A percentile compares a stretch with the other conserved stretches of the same genome.
These are phyloP conservation scores for Asparagopsis taxiformis DNA, from an alignment of 31 red algal species.

Conservation along the genomic window DNA sequence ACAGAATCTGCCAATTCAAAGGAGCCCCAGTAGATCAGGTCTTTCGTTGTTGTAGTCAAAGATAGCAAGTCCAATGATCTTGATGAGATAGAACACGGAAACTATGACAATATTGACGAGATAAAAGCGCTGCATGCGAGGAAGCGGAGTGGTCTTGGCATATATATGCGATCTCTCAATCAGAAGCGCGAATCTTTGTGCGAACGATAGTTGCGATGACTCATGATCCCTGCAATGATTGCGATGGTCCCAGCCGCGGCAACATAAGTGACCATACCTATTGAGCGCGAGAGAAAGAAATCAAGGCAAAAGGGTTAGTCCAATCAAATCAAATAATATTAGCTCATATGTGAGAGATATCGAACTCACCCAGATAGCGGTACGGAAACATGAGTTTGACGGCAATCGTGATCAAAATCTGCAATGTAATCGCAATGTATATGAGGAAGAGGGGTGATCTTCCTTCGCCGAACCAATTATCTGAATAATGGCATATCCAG, in stretches of 20 bases:
- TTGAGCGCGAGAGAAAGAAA: not conserved
- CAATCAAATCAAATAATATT: too few relatives aligned
- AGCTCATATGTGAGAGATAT: too few relatives aligned
- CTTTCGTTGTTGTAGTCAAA: slow-evolving; percentile 1
- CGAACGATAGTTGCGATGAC: slow-evolving; percentile 11
- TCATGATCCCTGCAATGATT: not conserved
- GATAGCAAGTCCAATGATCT: slow-evolving; percentile 7
- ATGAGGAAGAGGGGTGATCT: slow-evolving; percentile 10
- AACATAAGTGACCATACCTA: slow-evolving; percentile 20
- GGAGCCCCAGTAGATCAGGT: slow-evolving; percentile 18
- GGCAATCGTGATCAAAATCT: slow-evolving; percentile 13
- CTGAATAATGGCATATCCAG: slow-evolving; percentile 5
- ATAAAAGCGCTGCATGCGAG: slow-evolving; percentile 10
- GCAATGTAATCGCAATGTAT: slow-evolving; percentile 16
- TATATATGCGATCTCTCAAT: slow-evolving; percentile 14
- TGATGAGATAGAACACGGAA: slow-evolving; percentile 1
- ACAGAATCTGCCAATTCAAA: slow-evolving; percentile 15
- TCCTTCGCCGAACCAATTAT: slow-evolving; percentile 7
- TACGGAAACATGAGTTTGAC: slow-evolving; percentile 20
- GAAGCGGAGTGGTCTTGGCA: slow-evolving; percentile 12
- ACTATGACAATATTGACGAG: not conserved
- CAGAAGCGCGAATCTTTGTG: not conserved
- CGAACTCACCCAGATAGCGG: slow-evolving; percentile 9
- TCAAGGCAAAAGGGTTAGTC: too few relatives aligned
- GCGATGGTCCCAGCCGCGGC: slow-evolving; percentile 6